Evolutionary conservation across 345 rosid species (phyloP).

Genomic region (Diplotaxis tenuifolia): DNA sequence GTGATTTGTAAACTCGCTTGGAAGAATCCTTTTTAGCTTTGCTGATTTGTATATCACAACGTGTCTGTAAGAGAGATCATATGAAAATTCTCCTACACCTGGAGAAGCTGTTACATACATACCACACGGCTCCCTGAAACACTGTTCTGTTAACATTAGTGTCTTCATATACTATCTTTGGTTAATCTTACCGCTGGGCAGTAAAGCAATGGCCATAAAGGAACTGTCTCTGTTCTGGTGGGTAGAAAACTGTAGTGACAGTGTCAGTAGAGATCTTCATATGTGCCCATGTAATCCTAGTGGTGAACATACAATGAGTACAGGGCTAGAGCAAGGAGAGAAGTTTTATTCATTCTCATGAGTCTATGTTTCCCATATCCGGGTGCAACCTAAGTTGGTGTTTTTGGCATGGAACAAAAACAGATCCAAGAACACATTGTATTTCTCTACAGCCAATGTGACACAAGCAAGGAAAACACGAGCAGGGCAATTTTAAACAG

Average conservation of each 20-base stretch:
- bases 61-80: not conserved
- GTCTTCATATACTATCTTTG: not conserved
- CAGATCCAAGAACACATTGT: constrained; percentile 45
- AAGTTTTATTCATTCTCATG: constrained; percentile 40
- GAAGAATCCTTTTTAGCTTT: not conserved
- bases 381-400: constrained; percentile 41
- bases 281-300: constrained; percentile 27
- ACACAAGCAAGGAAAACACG: not conserved
- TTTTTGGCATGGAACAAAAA: constrained; percentile 38
- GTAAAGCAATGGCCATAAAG: too few relatives aligned
- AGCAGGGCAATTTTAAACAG: not conserved
- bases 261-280: constrained; percentile 32
- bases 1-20: not conserved
- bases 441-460: not conserved
- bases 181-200: not conserved
- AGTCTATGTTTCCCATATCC: constrained; percentile 27
- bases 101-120: too few relatives aligned
- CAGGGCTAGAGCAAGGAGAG: constrained; percentile 45
- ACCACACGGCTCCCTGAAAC: not conserved
- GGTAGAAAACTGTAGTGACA: constrained; percentile 13
- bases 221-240: not conserved
- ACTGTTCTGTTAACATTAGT: not conserved
- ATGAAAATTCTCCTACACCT: not conserved
- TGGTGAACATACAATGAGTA: not conserved
- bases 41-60: not conserved